Base-by-base conservation (phyloP, 129 eudicot species). In the Calendula officinalis region DNA sequence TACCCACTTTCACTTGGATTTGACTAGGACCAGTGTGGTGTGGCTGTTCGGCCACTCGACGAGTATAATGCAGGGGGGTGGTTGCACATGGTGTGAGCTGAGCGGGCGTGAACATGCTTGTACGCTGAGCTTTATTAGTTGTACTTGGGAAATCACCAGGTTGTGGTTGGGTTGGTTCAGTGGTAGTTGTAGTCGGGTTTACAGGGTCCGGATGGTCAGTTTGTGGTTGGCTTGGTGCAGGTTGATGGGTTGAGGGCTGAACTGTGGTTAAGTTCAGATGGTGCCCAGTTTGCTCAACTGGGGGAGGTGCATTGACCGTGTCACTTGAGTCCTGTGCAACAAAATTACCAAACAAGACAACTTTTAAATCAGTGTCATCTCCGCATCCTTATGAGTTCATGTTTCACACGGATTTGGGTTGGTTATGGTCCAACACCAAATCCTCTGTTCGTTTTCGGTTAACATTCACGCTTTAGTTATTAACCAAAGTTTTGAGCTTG, bases 1-100 rank as follows among this genome's bases (percentile, higher is more conserved):
- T 59, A 30, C 34, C 50, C 8, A 14, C 3, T 15, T 41, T 17
- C 3, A 14, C 42, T 43, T 22, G 45, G 54, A 34, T 3, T 44
- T 7, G 49, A 37, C 30, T 22, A 22, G 30, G 49, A 39, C 4
- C 15, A 5, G 14, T 55, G 30, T 55, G 3, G 17, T 9, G 17
- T 12, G 32, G 30, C 33, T 9, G 52, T 13, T 33, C 37, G 16
- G n/a, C 7, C 11, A 11, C 14, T 47, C 8, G 60, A 38, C 65
- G 13, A 50, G 15, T 13, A 62, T 60, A 50, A 51, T 4, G 41
- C 2, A 2, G 30, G 30, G 30, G 2, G 30, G 30, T 22, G 43
- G 69, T 7, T 56, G 67, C 27, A 43, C 50, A 50, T 15, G 70
- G 60, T 66, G 51, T 51, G 32, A 66, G 62, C 2, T 56, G 13